Conservation (phyloP, 2,329 filamentous ascomycete genomes). For the Trichoderma oligosporum region DNA sequence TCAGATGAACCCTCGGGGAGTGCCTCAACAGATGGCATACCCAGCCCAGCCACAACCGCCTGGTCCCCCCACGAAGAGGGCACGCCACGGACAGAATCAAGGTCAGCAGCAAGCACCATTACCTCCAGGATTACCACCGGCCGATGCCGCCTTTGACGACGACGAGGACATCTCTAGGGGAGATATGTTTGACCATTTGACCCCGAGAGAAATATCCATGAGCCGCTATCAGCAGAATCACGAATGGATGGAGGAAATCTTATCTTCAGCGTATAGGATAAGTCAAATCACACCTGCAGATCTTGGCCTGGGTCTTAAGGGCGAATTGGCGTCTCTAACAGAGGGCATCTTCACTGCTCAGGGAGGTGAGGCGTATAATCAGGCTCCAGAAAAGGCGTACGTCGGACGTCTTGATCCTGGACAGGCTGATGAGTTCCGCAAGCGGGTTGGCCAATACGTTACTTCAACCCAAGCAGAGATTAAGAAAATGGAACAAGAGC, state of each 20-base stretch:
- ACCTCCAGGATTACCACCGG: constrained; percentile 33
- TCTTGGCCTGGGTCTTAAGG: constrained; percentile 78
- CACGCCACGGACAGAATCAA: constrained; percentile 44
- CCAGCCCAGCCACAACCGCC: constrained; percentile 48
- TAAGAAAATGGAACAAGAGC: constrained; percentile 74
- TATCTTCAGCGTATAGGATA: constrained; percentile 84
- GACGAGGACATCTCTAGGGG: constrained; percentile 85
- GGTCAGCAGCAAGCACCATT: constrained; percentile 35
- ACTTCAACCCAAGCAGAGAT: constrained; percentile 75
- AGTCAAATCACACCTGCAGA: constrained; percentile 83
- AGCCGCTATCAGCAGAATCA: constrained; percentile 91
- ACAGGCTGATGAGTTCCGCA: constrained; percentile 80
- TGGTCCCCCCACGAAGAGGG: constrained; percentile 54
- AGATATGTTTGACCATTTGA: constrained; percentile 85
- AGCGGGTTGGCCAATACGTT: constrained; percentile 69
- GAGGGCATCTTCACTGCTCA: constrained; percentile 76
- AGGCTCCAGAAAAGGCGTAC: constrained; percentile 55
- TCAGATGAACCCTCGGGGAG: constrained; percentile 43
- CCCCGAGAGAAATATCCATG: constrained; percentile 82
- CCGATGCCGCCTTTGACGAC: constrained; percentile 63
- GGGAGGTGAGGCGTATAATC: constrained; percentile 44
- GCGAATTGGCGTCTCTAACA: constrained; percentile 76
- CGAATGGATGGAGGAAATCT: constrained; percentile 98
- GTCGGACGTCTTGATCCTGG: constrained; percentile 63
- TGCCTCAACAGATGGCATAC: constrained; percentile 61